These are phyloP conservation scores for Candida tropicalis DNA, from an alignment of 1,139 yeast genomes.

Conservation along the genomic window DNA sequence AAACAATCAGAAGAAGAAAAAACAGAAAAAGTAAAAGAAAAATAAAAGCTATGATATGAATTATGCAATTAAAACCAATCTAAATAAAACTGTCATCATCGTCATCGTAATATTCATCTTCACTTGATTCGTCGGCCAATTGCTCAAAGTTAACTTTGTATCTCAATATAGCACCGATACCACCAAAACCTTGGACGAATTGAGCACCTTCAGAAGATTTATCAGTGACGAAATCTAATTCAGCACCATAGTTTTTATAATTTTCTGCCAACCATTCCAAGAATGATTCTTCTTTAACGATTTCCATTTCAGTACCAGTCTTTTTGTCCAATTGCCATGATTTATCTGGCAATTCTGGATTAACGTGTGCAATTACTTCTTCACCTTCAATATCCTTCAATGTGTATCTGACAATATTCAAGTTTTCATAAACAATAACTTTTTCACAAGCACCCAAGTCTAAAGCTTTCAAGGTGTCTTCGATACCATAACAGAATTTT, in stretches of 20 bases:
- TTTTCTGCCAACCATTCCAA: slow-evolving; percentile 98
- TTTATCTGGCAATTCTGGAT: slow-evolving; percentile 74
- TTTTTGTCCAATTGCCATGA: slow-evolving; percentile 77
- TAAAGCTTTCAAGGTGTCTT: slow-evolving; percentile 91
- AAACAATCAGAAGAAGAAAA: not conserved
- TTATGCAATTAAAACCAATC: slow-evolving; percentile 9
- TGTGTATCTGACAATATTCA: slow-evolving; percentile 81
- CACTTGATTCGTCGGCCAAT: slow-evolving; percentile 85
- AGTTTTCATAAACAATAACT: slow-evolving; percentile 88
- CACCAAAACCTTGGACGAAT: slow-evolving; percentile 97
- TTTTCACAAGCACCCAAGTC: slow-evolving; percentile 96
- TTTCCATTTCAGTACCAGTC: slow-evolving; percentile 89
- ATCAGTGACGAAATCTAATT: slow-evolving; percentile 93
- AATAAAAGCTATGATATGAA: not conserved
- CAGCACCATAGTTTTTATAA: slow-evolving; percentile 92
- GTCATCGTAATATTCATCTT: slow-evolving; percentile 81
- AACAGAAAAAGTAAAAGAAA: not conserved
- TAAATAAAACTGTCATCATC: slow-evolving; percentile 60
- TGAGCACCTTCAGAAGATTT: slow-evolving; percentile 98
- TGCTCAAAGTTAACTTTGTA: slow-evolving; percentile 97
- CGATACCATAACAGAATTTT: slow-evolving; percentile 95
- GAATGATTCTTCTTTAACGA: slow-evolving; percentile 76
- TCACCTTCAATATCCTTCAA: slow-evolving; percentile 83
- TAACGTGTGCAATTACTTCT: slow-evolving; percentile 72
- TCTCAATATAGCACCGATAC: slow-evolving; percentile 94